These are phyloP conservation scores for Pholiota conissans DNA, from an alignment of 768 basidiomycete genomes.

Conservation along the genomic window DNA sequence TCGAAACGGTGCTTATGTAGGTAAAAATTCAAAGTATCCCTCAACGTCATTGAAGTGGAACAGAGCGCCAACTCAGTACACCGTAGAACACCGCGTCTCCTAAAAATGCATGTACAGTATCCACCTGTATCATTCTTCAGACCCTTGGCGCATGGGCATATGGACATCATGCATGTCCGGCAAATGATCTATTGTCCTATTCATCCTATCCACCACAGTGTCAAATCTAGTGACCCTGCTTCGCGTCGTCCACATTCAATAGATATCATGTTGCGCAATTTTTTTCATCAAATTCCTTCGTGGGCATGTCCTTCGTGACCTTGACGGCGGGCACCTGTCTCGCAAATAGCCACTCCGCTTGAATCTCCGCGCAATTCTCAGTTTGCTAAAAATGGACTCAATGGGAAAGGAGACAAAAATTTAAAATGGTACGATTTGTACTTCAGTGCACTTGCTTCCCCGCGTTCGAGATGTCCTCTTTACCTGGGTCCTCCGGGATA, in stretches of 20 bases:
- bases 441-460: background rate
- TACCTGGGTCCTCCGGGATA: background rate
- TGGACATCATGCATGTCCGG: background rate
- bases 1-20: too few relatives aligned
- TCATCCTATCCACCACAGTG: background rate
- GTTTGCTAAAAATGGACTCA: too few relatives aligned
- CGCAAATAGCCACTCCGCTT: too few relatives aligned
- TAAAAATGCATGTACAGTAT: background rate
- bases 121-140: background rate
- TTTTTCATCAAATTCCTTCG: too few relatives aligned
- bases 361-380: too few relatives aligned
- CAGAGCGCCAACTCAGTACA: too few relatives aligned
- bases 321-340: too few relatives aligned
- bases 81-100: background rate
- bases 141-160: background rate
- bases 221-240: background rate
- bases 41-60: too few relatives aligned
- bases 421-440: background rate
- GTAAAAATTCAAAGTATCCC: too few relatives aligned
- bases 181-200: background rate
- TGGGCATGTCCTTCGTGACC: too few relatives aligned
- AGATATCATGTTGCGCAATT: too few relatives aligned
- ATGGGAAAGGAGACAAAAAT: background rate
- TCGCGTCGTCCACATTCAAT: too few relatives aligned
- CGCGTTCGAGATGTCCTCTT: background rate